Evolutionary conservation across 192 early-diverging fungal genomes (phyloP).

Genomic region (Umbelopsis vinacea): DNA sequence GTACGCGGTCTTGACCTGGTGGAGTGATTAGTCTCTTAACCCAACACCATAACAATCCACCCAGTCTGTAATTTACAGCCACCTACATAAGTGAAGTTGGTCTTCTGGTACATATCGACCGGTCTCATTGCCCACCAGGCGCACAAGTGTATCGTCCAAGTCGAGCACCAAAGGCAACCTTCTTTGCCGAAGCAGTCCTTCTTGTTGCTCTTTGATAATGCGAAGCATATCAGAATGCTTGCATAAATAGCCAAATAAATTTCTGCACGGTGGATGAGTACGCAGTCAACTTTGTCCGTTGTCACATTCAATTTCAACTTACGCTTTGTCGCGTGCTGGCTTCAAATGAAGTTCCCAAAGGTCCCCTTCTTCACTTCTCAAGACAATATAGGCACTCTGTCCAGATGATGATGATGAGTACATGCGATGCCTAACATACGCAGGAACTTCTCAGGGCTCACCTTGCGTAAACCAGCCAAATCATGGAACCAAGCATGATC

Average conservation of each 20-base stretch:
- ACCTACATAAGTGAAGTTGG: constrained; percentile 36
- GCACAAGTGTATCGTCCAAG: constrained; percentile 78
- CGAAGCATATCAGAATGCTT: constrained; percentile 57
- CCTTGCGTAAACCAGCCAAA: constrained; percentile 66
- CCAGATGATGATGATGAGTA: neutral
- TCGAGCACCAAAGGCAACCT: constrained; percentile 75
- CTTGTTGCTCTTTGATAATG: constrained; percentile 57
- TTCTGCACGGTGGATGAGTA: constrained; percentile 33
- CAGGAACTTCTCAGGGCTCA: constrained; percentile 19
- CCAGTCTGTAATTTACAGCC: neutral
- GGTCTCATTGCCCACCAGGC: constrained; percentile 65
- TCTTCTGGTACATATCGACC: constrained; percentile 64
- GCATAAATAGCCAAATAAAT: constrained; percentile 68
- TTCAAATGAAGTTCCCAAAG: constrained; percentile 77
- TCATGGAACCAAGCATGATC: constrained; percentile 69
- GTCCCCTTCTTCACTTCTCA: constrained; percentile 51
- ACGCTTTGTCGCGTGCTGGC: constrained; percentile 61
- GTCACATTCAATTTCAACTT: constrained; percentile 44
- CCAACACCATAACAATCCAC: neutral
- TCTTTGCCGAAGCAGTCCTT: constrained; percentile 49
- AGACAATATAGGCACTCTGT: constrained; percentile 57
- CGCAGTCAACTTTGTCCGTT: neutral
- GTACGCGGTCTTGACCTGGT: constrained; percentile 64
- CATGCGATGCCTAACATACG: too few species aligned
- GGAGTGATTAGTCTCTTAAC: neutral